Percentiles rank a stretch among this genome's conserved stretches.
Evolutionary conservation across 2,329 filamentous ascomycete species (phyloP).

Genomic region (Xylariales sp.): DNA sequence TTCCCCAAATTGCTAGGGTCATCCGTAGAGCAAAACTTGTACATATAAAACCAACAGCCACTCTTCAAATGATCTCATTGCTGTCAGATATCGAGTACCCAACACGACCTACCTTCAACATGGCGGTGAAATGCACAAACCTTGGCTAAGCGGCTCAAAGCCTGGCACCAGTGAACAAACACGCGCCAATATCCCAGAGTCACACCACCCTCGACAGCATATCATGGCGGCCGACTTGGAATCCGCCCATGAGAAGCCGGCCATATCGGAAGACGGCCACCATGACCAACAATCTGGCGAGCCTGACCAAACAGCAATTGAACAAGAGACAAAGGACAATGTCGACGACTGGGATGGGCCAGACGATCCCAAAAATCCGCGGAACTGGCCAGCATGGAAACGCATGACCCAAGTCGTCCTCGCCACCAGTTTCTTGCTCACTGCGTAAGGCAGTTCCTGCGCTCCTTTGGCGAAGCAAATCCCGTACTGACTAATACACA

Average conservation of each 20-base stretch:
- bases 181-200: too few species aligned
- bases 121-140: too few species aligned
- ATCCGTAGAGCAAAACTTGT: too few species aligned
- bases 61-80: too few species aligned
- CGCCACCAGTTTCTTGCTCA: background rate
- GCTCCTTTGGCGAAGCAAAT: too few species aligned
- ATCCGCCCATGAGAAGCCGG: background rate
- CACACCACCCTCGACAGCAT: background rate
- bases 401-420: background rate
- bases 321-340: background rate
- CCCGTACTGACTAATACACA: background rate
- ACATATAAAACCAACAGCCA: too few species aligned
- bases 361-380: background rate
- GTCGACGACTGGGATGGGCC: slow-evolving; percentile 1
- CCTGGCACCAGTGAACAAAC: too few species aligned
- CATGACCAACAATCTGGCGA: background rate
- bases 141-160: too few species aligned
- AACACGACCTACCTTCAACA: too few species aligned
- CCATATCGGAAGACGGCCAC: background rate
- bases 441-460: too few species aligned
- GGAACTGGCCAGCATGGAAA: background rate
- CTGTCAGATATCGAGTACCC: too few species aligned
- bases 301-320: background rate
- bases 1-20: too few species aligned
- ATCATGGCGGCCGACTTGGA: background rate